phyloP scores from a whole-genome alignment of 345 rosid species.

The Orychophragmus violaceus region DNA sequence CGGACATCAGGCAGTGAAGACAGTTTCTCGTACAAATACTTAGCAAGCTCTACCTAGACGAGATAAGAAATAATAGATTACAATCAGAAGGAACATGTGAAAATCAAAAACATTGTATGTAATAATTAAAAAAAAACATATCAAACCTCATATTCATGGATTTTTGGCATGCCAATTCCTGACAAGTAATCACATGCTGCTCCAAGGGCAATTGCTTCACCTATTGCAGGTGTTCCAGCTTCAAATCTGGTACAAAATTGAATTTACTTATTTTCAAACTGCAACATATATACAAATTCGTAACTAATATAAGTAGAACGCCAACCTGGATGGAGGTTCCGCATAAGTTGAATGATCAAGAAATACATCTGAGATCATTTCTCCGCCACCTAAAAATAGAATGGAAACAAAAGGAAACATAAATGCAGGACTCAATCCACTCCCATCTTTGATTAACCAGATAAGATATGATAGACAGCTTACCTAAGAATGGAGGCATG shows the following conservation, averaged over 20 bases:
- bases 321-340: constrained; percentile 89
- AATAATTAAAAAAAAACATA: background rate
- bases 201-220: constrained; percentile 91
- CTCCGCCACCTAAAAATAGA: constrained; percentile 75
- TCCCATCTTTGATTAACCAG: background rate
- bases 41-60: constrained; percentile 57
- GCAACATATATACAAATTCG: background rate
- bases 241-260: constrained; percentile 56
- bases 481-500: constrained; percentile 99
- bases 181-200: constrained; percentile 89
- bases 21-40: constrained; percentile 70
- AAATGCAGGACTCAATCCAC: background rate
- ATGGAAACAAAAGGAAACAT: background rate
- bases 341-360: constrained; percentile 96
- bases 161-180: constrained; percentile 70
- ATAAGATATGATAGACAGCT: constrained; percentile 12
- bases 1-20: constrained; percentile 48
- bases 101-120: constrained; percentile 6
- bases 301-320: constrained; percentile 7
- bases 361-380: constrained; percentile 91
- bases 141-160: constrained; percentile 82
- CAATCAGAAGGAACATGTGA: background rate
- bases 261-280: background rate
- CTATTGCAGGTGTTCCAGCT: constrained; percentile 99
- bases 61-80: background rate